Base-by-base conservation (phyloP, 805 yeast species). In the Starmerella khaoyaiensis region DNA sequence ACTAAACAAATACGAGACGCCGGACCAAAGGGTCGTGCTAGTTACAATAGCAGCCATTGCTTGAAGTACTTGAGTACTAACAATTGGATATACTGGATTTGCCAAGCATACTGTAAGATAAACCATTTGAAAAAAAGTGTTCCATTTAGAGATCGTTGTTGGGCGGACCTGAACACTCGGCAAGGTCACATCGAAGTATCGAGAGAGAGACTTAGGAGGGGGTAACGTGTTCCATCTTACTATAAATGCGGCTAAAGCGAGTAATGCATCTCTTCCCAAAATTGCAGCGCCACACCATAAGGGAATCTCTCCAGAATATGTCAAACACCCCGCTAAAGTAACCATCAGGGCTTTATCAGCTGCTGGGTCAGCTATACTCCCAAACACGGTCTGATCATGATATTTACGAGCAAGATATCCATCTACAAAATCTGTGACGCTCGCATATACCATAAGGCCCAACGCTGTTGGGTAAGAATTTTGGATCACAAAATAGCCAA, bases 281-380 rank as follows among this genome's bases (percentile, higher is more conserved):
- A 90, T 83, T 15, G 83, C 47, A 0, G 61, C 55, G 72, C 64
- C 54, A 68, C 71, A 25, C 70, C 51, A 53, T 33, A 50, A 14
- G 0, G 98, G 97, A 51, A 90, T 77, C 15, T 69, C 64, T 34
- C 74, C 67, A 10, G 76, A 62, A 47, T 75, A 68, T 0, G 87
- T 74, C 40, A 90, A 60, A 36, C 93, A 74, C 0, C 76, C 65
- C 0, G 97, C 86, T 35, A 93, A 73, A 0, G 80, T 72, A 16
- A 87, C 69, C 95, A 90, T 84, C 32, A 90, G 64, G 12, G 79
- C 64, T 55, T 90, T 90, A 55, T 90, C 99, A 0, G 98, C 99
- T 61, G 83, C 67, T 0, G 99, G 99, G 52, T 90, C 99, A 23
- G 93, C 63, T 12, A 90, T 76, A 0, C 94, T 77, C 0, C 99